These are phyloP conservation scores for Teunomyces aglyptinius DNA, from an alignment of 805 yeast species.

Conservation along the genomic window DNA sequence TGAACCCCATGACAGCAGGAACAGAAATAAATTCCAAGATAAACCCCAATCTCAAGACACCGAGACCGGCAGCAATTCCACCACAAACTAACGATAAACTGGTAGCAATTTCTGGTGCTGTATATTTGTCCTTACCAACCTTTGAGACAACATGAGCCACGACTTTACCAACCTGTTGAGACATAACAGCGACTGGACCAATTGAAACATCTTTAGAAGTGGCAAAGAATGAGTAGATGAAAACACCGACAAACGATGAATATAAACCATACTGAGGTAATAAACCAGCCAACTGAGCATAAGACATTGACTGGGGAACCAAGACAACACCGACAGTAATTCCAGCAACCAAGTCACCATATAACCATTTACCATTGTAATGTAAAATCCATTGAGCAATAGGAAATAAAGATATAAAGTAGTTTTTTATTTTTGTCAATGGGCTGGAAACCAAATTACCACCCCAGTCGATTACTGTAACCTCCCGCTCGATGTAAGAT, in stretches of 20 bases:
- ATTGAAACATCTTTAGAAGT: conserved; percentile 94
- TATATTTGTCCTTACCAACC: conserved; percentile 39
- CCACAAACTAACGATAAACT: conserved; percentile 80
- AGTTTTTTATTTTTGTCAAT: conserved; percentile 36
- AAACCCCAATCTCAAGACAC: conserved; percentile 82
- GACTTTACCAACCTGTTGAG: conserved; percentile 78
- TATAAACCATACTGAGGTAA: conserved; percentile 84
- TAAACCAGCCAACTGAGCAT: conserved; percentile 82
- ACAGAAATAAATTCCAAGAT: conserved; percentile 83
- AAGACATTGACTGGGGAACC: conserved; percentile 95
- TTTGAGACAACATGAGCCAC: conserved; percentile 55
- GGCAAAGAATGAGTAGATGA: conserved; percentile 86
- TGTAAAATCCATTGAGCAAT: conserved; percentile 80
- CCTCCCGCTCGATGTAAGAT: conserved; percentile 33
- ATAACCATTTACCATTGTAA: conserved; percentile 77
- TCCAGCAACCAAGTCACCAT: conserved; percentile 86
- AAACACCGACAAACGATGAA: conserved; percentile 88
- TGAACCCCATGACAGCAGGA: conserved; percentile 92
- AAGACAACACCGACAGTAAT: conserved; percentile 89
- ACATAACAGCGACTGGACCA: conserved; percentile 97
- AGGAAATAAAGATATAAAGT: conserved; percentile 70
- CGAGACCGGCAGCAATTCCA: conserved; percentile 77
- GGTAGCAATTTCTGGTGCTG: conserved; percentile 77
- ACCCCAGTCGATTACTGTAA: conserved; percentile 33
- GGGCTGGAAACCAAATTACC: conserved; percentile 37